phyloP scores from a whole-genome alignment of 257 asterid genomes.

The Plantago major region DNA sequence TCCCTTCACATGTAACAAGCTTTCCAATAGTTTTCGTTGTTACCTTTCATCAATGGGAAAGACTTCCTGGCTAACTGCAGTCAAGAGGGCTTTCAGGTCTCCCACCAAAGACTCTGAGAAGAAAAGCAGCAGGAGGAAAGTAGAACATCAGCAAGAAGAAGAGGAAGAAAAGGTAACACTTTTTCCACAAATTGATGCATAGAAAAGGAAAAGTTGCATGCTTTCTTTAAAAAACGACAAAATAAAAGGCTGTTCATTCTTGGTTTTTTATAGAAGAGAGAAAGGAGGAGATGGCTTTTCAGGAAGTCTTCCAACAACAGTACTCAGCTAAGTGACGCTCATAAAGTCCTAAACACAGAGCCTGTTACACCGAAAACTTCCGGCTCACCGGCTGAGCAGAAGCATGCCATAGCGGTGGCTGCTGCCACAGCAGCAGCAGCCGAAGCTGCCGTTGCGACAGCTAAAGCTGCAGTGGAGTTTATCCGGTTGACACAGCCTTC shows the following conservation, averaged over 20 bases:
- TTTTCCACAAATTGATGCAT: neutral
- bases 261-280: conserved; percentile 46
- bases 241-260: neutral
- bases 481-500: conserved; percentile 48
- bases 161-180: conserved; percentile 53
- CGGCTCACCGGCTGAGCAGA: conserved; percentile 36
- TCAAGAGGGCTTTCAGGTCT: conserved; percentile 86
- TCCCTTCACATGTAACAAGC: conserved; percentile 24
- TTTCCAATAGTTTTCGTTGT: conserved; percentile 13
- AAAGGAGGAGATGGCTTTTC: conserved; percentile 80
- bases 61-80: conserved; percentile 86
- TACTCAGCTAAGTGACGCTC: conserved; percentile 23
- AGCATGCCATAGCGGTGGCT: conserved; percentile 75
- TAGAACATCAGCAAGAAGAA: conserved; percentile 42
- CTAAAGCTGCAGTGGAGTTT: conserved; percentile 74
- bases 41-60: conserved; percentile 52
- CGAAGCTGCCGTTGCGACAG: conserved; percentile 74
- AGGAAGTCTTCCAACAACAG: conserved; percentile 39
- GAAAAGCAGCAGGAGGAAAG: conserved; percentile 51
- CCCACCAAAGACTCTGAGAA: conserved; percentile 66
- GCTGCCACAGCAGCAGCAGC: conserved; percentile 75
- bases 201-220: neutral
- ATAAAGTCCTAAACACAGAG: conserved; percentile 15
- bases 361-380: conserved; percentile 21
- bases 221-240: neutral